phyloP scores from a whole-genome alignment of 805 yeast genomes.

The Ogataea trehaloabstinens region DNA sequence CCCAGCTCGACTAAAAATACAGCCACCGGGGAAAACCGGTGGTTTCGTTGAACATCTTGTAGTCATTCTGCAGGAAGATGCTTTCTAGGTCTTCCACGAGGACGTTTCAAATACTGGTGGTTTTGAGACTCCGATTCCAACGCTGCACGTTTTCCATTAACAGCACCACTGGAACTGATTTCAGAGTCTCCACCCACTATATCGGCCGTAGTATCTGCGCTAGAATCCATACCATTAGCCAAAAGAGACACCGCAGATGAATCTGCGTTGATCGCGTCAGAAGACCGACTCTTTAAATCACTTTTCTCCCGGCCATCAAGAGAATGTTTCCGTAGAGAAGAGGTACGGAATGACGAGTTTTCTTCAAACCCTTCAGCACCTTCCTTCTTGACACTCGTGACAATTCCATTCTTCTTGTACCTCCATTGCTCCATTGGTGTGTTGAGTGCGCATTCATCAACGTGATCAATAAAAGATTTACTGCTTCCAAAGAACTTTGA shows the following conservation, averaged over 20 bases:
- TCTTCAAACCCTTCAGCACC: conserved; percentile 16
- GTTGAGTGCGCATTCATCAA: conserved; percentile 54
- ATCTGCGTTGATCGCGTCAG: conserved; percentile 1
- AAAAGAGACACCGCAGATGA: conserved; percentile 2
- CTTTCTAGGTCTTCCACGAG: conserved; percentile 27
- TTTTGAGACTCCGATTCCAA: conserved; percentile 2
- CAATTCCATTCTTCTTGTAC: conserved; percentile 31
- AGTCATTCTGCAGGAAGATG: too few species aligned
- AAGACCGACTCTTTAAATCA: conserved; percentile 1
- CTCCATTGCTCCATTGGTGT: conserved; percentile 35
- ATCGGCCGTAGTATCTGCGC: not conserved
- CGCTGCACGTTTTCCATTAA: conserved; percentile 9
- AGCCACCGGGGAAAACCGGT: too few species aligned
- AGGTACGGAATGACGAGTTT: conserved; percentile 4
- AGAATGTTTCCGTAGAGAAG: conserved; percentile 2
- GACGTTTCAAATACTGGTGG: conserved; percentile 23
- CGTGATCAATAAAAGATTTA: conserved; percentile 61
- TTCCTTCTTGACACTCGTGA: conserved; percentile 28
- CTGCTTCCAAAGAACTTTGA: conserved; percentile 52
- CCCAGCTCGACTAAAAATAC: too few species aligned
- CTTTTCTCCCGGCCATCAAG: conserved; percentile 4
- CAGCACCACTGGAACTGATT: not conserved
- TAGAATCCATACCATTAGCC: not conserved
- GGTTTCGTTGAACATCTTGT: too few species aligned
- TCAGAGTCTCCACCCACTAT: too few species aligned